Conservation (phyloP, 2,329 filamentous ascomycete genomes). For the Neopestalotiopsis clavispora region DNA sequence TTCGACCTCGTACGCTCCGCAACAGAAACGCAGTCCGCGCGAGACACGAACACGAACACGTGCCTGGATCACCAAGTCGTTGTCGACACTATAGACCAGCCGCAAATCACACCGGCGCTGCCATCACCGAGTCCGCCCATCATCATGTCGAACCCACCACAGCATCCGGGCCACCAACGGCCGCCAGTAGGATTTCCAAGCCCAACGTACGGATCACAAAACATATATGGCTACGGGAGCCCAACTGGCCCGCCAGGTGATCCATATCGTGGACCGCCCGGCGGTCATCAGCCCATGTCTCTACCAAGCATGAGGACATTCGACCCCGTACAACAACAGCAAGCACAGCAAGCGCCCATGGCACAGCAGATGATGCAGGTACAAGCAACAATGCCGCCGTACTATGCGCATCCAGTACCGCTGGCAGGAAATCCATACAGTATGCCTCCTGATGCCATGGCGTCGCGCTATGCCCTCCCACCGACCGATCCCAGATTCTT, state of each 20-base stretch:
- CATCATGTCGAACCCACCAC: slow-evolving; percentile 37
- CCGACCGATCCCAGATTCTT: slow-evolving; percentile 54
- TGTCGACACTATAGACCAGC: slow-evolving; percentile 23
- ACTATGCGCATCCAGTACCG: slow-evolving; percentile 46
- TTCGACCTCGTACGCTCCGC: slow-evolving; percentile 14
- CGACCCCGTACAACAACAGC: slow-evolving; percentile 40
- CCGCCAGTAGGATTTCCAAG: slow-evolving; percentile 31
- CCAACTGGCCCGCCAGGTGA: slow-evolving; percentile 33
- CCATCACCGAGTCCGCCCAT: slow-evolving; percentile 19
- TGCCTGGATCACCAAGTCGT: slow-evolving; percentile 20
- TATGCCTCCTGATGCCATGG: slow-evolving; percentile 47
- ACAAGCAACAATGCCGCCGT: slow-evolving; percentile 44
- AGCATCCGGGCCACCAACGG: slow-evolving; percentile 32
- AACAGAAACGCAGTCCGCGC: slow-evolving; percentile 23
- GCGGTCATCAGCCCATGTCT: slow-evolving; percentile 39
- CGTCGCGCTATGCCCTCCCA: slow-evolving; percentile 52
- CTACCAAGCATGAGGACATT: slow-evolving; percentile 50
- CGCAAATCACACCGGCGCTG: slow-evolving; percentile 26
- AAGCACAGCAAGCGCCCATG: slow-evolving; percentile 34
- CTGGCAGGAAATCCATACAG: slow-evolving; percentile 44
- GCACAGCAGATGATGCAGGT: slow-evolving; percentile 41
- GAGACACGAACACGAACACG: slow-evolving; percentile 20
- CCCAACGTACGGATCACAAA: slow-evolving; percentile 30
- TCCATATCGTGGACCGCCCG: slow-evolving; percentile 39
- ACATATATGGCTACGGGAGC: slow-evolving; percentile 37